Evolutionary conservation across 306 rosid genomes (phyloP).

Genomic region (Cicer yamashitae): DNA sequence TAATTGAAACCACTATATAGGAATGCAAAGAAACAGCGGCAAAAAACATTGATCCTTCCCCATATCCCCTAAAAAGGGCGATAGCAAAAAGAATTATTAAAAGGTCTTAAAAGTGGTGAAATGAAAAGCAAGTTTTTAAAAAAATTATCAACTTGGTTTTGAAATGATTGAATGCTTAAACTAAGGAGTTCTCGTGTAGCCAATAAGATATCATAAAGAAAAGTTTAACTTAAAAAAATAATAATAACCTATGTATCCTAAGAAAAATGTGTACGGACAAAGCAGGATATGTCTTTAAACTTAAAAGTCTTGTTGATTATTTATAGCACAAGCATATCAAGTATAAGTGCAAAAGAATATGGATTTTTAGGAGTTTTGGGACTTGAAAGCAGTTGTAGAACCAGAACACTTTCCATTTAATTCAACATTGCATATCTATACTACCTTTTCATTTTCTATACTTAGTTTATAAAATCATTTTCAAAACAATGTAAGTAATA

Average conservation of each 20-base stretch:
- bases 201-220: background rate
- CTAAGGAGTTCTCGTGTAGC: background rate
- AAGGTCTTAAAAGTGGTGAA: slow-evolving; percentile 43
- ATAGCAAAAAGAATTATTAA: background rate
- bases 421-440: too few relatives aligned
- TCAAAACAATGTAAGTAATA: too few relatives aligned
- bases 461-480: too few relatives aligned
- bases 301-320: slow-evolving; percentile 22
- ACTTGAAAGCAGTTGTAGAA: slow-evolving; percentile 36
- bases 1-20: slow-evolving; percentile 1
- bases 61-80: slow-evolving; percentile 13
- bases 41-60: slow-evolving; percentile 35
- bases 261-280: too few relatives aligned
- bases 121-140: background rate
- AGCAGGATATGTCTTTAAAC: slow-evolving; percentile 13
- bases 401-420: slow-evolving; percentile 3
- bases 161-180: slow-evolving; percentile 45
- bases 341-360: slow-evolving; percentile 39
- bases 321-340: slow-evolving; percentile 15
- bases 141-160: slow-evolving; percentile 26
- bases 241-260: too few relatives aligned
- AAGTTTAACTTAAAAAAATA: background rate
- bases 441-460: too few relatives aligned
- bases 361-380: slow-evolving; percentile 40
- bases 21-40: background rate